Evolutionary conservation across 768 basidiomycete genomes (phyloP), one percentile per base, ranked within the genome.

Genomic region (Boletus rubroflammeus): DNA sequence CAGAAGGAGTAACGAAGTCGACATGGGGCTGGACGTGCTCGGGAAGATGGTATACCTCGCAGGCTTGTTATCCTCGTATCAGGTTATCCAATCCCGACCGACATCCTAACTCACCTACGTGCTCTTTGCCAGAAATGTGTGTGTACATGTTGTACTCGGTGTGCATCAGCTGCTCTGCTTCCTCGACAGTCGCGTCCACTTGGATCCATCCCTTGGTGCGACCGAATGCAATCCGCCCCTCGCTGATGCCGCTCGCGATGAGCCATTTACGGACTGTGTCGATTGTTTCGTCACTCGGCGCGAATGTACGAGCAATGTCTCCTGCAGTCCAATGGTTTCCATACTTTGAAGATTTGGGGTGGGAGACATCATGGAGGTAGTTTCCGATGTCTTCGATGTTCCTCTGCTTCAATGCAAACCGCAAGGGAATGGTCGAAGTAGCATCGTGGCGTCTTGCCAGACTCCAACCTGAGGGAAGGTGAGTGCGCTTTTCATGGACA

Each of bases 401-500:
- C 8, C 45, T 56, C 55, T 74, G 73, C 21, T 53, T 61, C 51
- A 75, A 59, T 17, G 71, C 67, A 46, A 73, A 63, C n/a, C 59
- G 64, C 21, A 74, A 29, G 3, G 67, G 69, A 11, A 73, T 54
- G 3, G 35, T 38, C 14, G 64, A 55, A 14, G 70, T 61, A 15
- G 73, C 53, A 6, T 70, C 66, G 36, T 74, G 72, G 39, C 73
- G 67, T 32, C 73, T 70, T 14, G 70, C 54, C 15, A 67, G 62
- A 7, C 62, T 57, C 79, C 79, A 81, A 3, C 62, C 63, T 1
- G 51, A 3, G 5, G 76, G 76, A 7, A 69, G 62, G 11, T 35
- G 54, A 15, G 61, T 65, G 47, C 77, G 77, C 40, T 65, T 71
- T 63, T 79, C 78, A 52, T 79, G 78, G 28, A 76, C 43, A 54